phyloP scores from a whole-genome alignment of 768 basidiomycete genomes.

The Tylopilus cervinicoccineus region DNA sequence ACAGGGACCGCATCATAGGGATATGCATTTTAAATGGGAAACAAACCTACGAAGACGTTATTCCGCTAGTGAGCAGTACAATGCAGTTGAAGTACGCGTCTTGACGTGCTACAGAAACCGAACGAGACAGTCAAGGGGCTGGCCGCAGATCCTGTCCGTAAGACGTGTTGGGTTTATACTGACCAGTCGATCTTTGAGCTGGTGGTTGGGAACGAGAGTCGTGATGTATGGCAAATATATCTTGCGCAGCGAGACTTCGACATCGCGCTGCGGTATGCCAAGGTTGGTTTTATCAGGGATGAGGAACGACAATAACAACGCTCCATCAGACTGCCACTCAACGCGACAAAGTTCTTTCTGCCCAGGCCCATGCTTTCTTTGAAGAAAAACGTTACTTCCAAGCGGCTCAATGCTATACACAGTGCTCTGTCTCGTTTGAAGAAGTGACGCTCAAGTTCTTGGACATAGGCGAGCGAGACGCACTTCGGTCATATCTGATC shows the following conservation, averaged over 20 bases:
- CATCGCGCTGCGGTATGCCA: constrained; percentile 75
- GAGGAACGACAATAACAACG: background rate
- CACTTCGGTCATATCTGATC: constrained; percentile 84
- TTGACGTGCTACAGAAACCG: constrained; percentile 51
- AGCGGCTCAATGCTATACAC: constrained; percentile 89
- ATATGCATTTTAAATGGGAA: constrained; percentile 79
- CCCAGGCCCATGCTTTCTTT: constrained; percentile 81
- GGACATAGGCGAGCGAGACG: constrained; percentile 86
- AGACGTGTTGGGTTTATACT: constrained; percentile 94
- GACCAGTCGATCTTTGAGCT: constrained; percentile 87
- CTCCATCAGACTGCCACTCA: constrained; percentile 75
- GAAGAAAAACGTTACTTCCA: constrained; percentile 79
- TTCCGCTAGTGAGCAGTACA: constrained; percentile 63
- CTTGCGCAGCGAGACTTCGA: constrained; percentile 75
- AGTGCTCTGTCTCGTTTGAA: constrained; percentile 84
- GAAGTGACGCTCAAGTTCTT: constrained; percentile 88
- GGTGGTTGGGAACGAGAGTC: constrained; percentile 79
- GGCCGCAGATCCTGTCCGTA: constrained; percentile 78
- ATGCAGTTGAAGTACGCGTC: background rate
- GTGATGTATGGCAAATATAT: constrained; percentile 93
- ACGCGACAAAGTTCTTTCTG: constrained; percentile 75
- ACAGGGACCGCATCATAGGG: constrained; percentile 70
- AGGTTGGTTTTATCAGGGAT: constrained; percentile 43
- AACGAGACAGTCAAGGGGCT: constrained; percentile 72
- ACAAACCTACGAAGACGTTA: constrained; percentile 74